Evolutionary conservation across 305 asterid genomes (phyloP).

Genomic region (Rubia peregrina): DNA sequence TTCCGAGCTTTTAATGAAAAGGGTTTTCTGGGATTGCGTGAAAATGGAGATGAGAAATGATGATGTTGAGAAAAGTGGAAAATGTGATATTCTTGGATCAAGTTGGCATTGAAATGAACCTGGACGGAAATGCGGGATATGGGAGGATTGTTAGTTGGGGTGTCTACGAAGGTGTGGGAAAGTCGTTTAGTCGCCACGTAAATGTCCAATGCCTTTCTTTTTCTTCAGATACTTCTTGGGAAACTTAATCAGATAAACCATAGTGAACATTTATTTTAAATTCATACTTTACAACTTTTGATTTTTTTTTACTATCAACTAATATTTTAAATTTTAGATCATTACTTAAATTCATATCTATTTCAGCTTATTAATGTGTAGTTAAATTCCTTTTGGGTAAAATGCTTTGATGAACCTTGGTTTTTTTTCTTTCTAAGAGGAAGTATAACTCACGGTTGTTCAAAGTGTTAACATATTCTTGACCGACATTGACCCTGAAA

Average conservation of each 20-base stretch:
- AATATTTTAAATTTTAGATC: no score
- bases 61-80: slow-evolving; percentile 5
- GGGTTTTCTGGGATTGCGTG: slow-evolving; percentile 11
- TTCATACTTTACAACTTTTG: no score
- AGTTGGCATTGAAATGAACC: slow-evolving; percentile 29
- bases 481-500: no score
- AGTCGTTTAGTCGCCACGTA: slow-evolving; percentile 16
- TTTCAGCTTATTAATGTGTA: no score
- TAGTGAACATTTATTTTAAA: no score
- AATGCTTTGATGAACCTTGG: no score
- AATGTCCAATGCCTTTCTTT: not conserved
- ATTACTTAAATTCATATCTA: no score
- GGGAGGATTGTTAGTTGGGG: slow-evolving; percentile 18
- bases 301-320: no score
- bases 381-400: no score
- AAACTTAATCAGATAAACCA: not conserved
- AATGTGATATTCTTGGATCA: slow-evolving; percentile 18
- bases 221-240: not conserved
- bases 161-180: slow-evolving; percentile 1
- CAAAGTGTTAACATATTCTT: no score
- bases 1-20: slow-evolving; percentile 1
- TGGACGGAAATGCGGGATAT: slow-evolving; percentile 18
- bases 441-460: no score
- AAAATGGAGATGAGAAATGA: not conserved
- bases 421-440: no score